Percentiles rank a stretch among this genome's conserved stretches.
These are phyloP conservation scores for Camellia japonica DNA, from an alignment of 148 eudicot genomes.

Conservation along the genomic window DNA sequence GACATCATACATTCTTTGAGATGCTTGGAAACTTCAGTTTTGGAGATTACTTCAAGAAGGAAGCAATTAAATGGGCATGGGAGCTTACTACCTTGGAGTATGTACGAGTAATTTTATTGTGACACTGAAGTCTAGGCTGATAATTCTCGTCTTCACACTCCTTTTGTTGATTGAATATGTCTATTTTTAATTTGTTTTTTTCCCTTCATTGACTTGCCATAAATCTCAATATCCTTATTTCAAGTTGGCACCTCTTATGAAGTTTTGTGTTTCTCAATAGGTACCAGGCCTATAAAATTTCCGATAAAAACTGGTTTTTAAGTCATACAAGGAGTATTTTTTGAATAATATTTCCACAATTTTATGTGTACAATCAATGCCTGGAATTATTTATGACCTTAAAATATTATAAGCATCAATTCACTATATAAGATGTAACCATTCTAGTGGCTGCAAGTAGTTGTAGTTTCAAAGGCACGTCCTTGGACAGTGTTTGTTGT, in stretches of 20 bases:
- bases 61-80: slow-evolving; percentile 81
- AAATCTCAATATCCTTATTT: not conserved
- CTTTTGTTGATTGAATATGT: not conserved
- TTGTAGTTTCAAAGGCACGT: not conserved
- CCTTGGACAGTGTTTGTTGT: not conserved
- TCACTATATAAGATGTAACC: not conserved
- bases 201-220: not conserved
- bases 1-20: too few species aligned
- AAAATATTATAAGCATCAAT: not conserved
- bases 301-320: not conserved
- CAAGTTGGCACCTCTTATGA: not conserved
- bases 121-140: not conserved
- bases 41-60: too few species aligned
- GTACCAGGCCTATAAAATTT: not conserved
- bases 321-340: not conserved
- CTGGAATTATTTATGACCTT: not conserved
- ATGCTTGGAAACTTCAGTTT: too few species aligned
- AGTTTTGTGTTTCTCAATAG: not conserved
- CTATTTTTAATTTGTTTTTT: not conserved
- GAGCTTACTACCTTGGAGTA: slow-evolving; percentile 89
- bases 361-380: not conserved
- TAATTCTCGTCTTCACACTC: not conserved
- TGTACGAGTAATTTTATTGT: slow-evolving; percentile 23
- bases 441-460: not conserved
- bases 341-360: not conserved